A percentile compares a stretch with the other conserved stretches of the same genome.
Evolutionary conservation across 805 yeast species (phyloP).

Genomic region (Metschnikowia bowlesiae): DNA sequence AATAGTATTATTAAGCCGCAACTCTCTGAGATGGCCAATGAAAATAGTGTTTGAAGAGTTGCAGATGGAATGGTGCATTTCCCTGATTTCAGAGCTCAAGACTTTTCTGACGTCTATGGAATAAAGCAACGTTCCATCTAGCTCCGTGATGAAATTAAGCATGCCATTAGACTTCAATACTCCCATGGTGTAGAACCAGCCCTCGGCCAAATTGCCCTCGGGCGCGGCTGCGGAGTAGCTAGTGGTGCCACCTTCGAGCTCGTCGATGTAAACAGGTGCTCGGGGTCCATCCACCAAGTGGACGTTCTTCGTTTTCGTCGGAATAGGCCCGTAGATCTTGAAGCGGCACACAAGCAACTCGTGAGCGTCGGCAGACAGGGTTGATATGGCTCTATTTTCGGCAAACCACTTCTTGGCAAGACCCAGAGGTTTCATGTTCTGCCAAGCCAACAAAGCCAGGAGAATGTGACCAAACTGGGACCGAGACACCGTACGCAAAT

Average conservation of each 20-base stretch:
- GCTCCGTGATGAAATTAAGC: constrained; percentile 55
- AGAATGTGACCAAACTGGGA: constrained; percentile 41
- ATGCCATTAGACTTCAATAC: constrained; percentile 60
- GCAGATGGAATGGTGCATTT: constrained; percentile 58
- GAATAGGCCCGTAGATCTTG: constrained; percentile 60
- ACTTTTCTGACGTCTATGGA: constrained; percentile 52
- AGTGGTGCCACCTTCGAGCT: constrained; percentile 4
- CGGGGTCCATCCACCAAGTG: constrained; percentile 34
- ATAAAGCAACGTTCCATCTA: constrained; percentile 59
- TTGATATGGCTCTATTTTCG: constrained; percentile 29
- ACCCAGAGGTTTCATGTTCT: constrained; percentile 48
- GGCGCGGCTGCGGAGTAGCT: neutral
- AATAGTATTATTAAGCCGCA: constrained; percentile 43
- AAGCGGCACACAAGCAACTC: constrained; percentile 59
- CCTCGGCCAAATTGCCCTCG: constrained; percentile 34
- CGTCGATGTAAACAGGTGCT: constrained; percentile 29
- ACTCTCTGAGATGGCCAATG: constrained; percentile 51
- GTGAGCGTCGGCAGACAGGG: constrained; percentile 23
- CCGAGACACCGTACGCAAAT: constrained; percentile 33
- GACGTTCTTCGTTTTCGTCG: constrained; percentile 36
- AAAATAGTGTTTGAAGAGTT: constrained; percentile 55
- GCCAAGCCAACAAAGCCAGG: constrained; percentile 52
- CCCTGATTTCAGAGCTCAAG: constrained; percentile 57
- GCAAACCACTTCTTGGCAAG: constrained; percentile 52
- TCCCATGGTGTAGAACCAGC: constrained; percentile 74